Evolutionary conservation across 2,329 filamentous ascomycete genomes (phyloP), one percentile per base, ranked within the genome.

Genomic region (Claviceps fusiformis): DNA sequence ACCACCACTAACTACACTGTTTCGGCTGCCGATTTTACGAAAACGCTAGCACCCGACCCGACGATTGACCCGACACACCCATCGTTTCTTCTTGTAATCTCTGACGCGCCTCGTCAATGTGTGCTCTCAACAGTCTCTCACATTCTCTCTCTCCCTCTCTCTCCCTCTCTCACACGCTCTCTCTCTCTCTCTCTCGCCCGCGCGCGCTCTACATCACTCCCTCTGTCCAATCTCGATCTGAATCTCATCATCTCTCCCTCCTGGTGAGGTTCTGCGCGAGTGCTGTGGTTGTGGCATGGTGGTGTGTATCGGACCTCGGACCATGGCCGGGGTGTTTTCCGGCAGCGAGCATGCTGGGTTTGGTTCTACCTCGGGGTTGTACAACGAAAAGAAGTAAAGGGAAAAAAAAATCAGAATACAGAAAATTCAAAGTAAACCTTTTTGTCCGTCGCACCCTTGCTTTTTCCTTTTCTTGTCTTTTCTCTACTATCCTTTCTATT

Each of bases 271-370:
- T 39, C 24, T 39, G 19, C 37, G 37, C 37, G 37, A 41, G 35
- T 52, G 37, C 37, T 43, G 10, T 55, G 17, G 44, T 33, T 43
- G 48, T n/a, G 51, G 54, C 33, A 33, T 33, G n/a, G 43, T 37
- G 47, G 49, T 37, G 43, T 49, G 54, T 17, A 43, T 55, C 37
- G 49, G 48, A 62, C 61, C 15, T 64, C 61, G 62, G 60, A 58
- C 62, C 63, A 60, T 60, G 58, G 61, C 62, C 13, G 37, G 52
- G 44, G 52, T 56, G 55, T 53, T 61, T 59, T 41, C 37, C 60
- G 62, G 64, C 63, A 59, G 57, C 59, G 59, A 63, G 62, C 61
- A 56, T 52, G 54, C 50, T 54, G 55, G 59, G 62, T 65, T 64
- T 60, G 64, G 43, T 44, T 44, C 61, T 61, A 57, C 60, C 56